These are phyloP conservation scores for Populus hybrid DNA, from an alignment of 441 rosid genomes.

Conservation along the genomic window DNA sequence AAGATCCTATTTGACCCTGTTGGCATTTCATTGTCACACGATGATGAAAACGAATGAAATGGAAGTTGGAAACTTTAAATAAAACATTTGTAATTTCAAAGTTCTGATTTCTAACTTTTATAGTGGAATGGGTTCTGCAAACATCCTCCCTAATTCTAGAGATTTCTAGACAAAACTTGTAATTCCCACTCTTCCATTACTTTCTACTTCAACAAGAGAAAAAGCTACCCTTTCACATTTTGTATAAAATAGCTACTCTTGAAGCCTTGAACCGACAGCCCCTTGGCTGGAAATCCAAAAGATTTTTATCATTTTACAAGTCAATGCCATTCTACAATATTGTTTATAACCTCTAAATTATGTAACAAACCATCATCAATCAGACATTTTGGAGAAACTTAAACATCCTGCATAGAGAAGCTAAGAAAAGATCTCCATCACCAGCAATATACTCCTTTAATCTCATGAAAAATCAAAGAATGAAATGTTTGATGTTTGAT, in stretches of 20 bases:
- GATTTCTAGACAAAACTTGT: too few species aligned
- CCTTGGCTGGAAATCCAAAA: neutral
- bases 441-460: neutral
- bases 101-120: too few species aligned
- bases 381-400: neutral
- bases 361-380: neutral
- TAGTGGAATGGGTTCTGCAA: too few species aligned
- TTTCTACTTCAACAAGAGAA: too few species aligned
- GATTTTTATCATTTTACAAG: neutral
- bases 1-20: neutral
- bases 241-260: neutral
- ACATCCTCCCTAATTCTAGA: too few species aligned
- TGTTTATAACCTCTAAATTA: neutral
- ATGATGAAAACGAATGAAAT: neutral
- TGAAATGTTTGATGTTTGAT: neutral
- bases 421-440: too few species aligned
- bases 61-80: neutral
- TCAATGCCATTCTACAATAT: neutral
- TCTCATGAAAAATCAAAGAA: neutral
- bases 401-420: neutral
- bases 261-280: neutral
- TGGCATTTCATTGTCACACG: neutral
- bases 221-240: too few species aligned
- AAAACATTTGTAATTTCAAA: neutral
- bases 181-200: too few species aligned